A percentile compares a stretch with the other conserved stretches of the same genome.
Evolutionary conservation across 192 early-diverging fungal species (phyloP).

Genomic region (Coemansia interrupta): DNA sequence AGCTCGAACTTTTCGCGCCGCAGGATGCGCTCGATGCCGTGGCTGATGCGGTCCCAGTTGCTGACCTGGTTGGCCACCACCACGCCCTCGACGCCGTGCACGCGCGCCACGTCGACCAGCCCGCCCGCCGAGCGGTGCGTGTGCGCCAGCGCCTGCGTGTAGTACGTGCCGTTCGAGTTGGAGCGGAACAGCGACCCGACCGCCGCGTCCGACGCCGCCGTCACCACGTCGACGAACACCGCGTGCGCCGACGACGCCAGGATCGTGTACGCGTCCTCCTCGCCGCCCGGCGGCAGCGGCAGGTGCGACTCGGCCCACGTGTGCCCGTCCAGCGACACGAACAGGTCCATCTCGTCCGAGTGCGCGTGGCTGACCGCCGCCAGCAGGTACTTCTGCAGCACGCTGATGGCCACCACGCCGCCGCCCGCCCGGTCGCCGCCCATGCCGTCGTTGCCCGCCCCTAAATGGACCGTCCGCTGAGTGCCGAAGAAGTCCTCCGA

Average conservation of each 20-base stretch:
- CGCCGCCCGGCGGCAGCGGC: conserved; percentile 50
- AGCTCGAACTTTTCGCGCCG: conserved; percentile 56
- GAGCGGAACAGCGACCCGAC: conserved; percentile 78
- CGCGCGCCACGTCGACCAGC: conserved; percentile 85
- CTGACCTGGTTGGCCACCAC: conserved; percentile 79
- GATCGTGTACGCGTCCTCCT: conserved; percentile 76
- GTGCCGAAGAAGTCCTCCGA: conserved; percentile 74
- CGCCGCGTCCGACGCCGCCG: conserved; percentile 28
- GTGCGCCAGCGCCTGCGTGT: conserved; percentile 71
- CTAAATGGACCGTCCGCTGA: conserved; percentile 57
- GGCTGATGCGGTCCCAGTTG: conserved; percentile 66
- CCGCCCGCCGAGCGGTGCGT: conserved; percentile 75
- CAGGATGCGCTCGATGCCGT: conserved; percentile 29
- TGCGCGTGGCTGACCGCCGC: conserved; percentile 61
- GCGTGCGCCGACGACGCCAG: conserved; percentile 75
- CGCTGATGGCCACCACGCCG: conserved; percentile 72
- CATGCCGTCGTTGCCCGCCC: conserved; percentile 48
- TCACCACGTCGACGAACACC: conserved; percentile 72
- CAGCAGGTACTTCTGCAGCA: conserved; percentile 66
- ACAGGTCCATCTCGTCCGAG: conserved; percentile 61
- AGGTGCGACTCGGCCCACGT: conserved; percentile 64
- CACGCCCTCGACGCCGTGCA: conserved; percentile 78
- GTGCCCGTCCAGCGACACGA: conserved; percentile 62
- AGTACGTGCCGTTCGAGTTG: conserved; percentile 86
- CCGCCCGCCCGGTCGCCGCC: conserved; percentile 54